A percentile compares a stretch with the other conserved stretches of the same genome.
Conservation (phyloP, 1,284 basidiomycete genomes). For the Pseudozyma flocculosa region DNA sequence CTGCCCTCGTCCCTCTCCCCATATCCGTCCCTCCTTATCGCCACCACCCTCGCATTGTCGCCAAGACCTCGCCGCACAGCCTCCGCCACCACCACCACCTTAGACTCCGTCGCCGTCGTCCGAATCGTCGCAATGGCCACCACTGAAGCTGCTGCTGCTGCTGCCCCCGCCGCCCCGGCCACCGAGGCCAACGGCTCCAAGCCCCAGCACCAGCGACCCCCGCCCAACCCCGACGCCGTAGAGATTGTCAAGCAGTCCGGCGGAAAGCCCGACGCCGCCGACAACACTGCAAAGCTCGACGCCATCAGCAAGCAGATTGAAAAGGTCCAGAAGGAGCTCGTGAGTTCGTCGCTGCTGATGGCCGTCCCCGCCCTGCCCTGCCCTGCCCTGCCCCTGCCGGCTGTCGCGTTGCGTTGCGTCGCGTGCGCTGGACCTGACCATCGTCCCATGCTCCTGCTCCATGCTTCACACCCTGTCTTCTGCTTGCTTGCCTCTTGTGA, state of each 20-base stretch:
- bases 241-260: constrained; percentile 52
- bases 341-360: too few species aligned
- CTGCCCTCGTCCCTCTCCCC: too few species aligned
- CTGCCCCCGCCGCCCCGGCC: constrained; percentile 4
- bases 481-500: too few species aligned
- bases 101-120: neutral
- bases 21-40: too few species aligned
- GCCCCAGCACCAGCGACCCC: constrained; percentile 23
- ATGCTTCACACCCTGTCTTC: too few species aligned
- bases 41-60: neutral
- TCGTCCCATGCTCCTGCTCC: too few species aligned
- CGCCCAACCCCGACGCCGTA: constrained; percentile 38
- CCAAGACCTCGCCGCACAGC: neutral
- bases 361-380: neutral
- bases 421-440: too few species aligned
- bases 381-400: too few species aligned
- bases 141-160: constrained; percentile 4
- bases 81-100: neutral
- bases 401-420: too few species aligned
- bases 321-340: constrained; percentile 45
- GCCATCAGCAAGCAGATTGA: constrained; percentile 49
- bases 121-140: constrained; percentile 24
- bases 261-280: constrained; percentile 50
- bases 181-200: constrained; percentile 10
- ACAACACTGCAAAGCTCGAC: constrained; percentile 53